Evolutionary conservation across 2,329 filamentous ascomycete genomes (phyloP).

Genomic region (Chalara sp.): DNA sequence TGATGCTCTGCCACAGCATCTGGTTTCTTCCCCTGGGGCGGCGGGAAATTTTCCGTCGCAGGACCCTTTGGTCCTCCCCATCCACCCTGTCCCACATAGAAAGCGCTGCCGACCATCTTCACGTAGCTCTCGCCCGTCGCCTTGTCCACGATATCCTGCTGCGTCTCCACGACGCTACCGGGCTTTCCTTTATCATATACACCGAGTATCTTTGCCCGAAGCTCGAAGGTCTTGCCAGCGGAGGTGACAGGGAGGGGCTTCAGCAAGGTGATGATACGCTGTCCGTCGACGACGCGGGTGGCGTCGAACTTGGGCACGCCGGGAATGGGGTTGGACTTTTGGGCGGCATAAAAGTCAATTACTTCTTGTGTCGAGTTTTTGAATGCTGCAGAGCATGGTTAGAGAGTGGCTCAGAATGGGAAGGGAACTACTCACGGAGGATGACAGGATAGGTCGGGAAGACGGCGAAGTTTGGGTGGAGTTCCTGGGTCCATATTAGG

Average conservation of each 20-base stretch:
- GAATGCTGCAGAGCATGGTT: slow-evolving; percentile 41
- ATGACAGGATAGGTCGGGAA: slow-evolving; percentile 61
- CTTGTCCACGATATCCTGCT: slow-evolving; percentile 57
- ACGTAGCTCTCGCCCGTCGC: slow-evolving; percentile 55
- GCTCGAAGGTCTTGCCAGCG: slow-evolving; percentile 55
- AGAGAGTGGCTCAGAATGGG: background rate
- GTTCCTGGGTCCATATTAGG: slow-evolving; percentile 50
- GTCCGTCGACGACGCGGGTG: slow-evolving; percentile 58
- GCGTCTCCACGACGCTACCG: slow-evolving; percentile 60
- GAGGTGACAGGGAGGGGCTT: slow-evolving; percentile 57
- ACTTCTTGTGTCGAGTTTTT: slow-evolving; percentile 61
- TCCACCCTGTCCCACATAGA: slow-evolving; percentile 62
- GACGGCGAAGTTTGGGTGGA: slow-evolving; percentile 77
- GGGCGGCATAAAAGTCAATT: slow-evolving; percentile 61
- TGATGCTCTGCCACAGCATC: slow-evolving; percentile 66
- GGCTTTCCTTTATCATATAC: slow-evolving; percentile 71
- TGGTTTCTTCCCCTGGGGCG: slow-evolving; percentile 63
- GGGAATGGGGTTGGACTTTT: slow-evolving; percentile 46
- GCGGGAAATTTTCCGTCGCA: slow-evolving; percentile 69
- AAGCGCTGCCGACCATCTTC: slow-evolving; percentile 51
- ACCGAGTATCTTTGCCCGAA: slow-evolving; percentile 57
- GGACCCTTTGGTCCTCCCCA: slow-evolving; percentile 93
- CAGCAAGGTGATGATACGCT: slow-evolving; percentile 56
- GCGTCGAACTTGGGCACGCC: slow-evolving; percentile 60
- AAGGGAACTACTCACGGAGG: slow-evolving; percentile 12